A percentile compares a stretch with the other conserved stretches of the same genome.
These are phyloP conservation scores for Luffa aegyptiaca DNA, from an alignment of 306 rosid genomes.

Conservation along the genomic window DNA sequence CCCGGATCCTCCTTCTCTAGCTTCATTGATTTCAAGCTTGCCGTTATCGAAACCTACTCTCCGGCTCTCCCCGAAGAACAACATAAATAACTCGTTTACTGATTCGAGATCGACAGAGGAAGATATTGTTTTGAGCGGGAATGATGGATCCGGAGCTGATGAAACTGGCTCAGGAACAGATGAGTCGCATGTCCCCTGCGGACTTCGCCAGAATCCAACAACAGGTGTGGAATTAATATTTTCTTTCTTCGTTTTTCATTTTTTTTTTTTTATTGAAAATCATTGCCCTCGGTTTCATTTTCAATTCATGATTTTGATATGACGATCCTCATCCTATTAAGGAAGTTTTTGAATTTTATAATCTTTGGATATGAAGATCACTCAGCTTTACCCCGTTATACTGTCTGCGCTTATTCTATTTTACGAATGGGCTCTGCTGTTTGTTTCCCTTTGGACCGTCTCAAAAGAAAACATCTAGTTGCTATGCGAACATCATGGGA, in stretches of 20 bases:
- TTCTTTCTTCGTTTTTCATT: not conserved
- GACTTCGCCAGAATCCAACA: constrained; percentile 88
- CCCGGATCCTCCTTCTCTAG: not conserved
- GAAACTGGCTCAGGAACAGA: constrained; percentile 85
- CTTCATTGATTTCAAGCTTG: not conserved
- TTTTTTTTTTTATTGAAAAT: not conserved
- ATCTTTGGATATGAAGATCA: not conserved
- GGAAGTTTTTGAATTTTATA: not conserved
- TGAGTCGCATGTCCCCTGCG: constrained; percentile 95
- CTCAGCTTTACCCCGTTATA: not conserved
- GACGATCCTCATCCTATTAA: not conserved
- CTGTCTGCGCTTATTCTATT: not conserved
- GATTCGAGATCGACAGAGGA: not conserved
- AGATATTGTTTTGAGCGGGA: constrained; percentile 30
- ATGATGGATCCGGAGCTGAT: constrained; percentile 97
- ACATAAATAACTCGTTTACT: not conserved
- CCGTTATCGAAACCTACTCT: not conserved
- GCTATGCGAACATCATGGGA: not conserved
- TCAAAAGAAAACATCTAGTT: not conserved
- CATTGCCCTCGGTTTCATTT: not conserved
- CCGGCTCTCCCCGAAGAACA: not conserved
- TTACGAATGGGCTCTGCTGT: not conserved
- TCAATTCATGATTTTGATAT: not conserved
- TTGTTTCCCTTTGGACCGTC: not conserved
- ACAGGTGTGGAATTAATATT: constrained; percentile 31